Evolutionary conservation across 2,329 filamentous ascomycete species (phyloP).

Genomic region (Metarhizium robertsii): DNA sequence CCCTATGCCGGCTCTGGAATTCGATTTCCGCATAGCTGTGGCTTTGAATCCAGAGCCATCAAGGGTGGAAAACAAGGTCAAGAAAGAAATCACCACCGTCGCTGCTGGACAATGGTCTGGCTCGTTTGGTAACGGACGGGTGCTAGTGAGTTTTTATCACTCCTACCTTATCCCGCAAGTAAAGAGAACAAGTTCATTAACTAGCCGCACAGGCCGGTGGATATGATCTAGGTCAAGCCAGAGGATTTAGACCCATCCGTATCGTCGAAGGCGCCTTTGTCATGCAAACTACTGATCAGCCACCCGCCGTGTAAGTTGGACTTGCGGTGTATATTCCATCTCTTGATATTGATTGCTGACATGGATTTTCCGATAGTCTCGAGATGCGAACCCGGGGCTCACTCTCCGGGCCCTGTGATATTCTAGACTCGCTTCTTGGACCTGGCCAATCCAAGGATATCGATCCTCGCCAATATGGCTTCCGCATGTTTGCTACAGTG

Average conservation of each 20-base stretch:
- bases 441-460: slow-evolving; percentile 28
- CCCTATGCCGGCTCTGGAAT: slow-evolving; percentile 35
- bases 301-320: slow-evolving; percentile 31
- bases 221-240: slow-evolving; percentile 31
- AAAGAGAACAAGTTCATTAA: slow-evolving; percentile 9
- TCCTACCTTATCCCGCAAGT: background rate
- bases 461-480: slow-evolving; percentile 35
- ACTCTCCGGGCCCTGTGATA: slow-evolving; percentile 35
- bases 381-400: slow-evolving; percentile 39
- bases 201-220: slow-evolving; percentile 26
- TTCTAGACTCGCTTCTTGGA: slow-evolving; percentile 30
- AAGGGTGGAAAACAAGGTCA: slow-evolving; percentile 31
- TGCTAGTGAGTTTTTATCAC: slow-evolving; percentile 28
- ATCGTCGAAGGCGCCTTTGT: slow-evolving; percentile 41
- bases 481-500: slow-evolving; percentile 39
- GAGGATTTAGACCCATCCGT: slow-evolving; percentile 30
- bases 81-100: slow-evolving; percentile 41
- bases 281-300: slow-evolving; percentile 36
- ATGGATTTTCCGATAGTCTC: slow-evolving; percentile 15
- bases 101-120: slow-evolving; percentile 37
- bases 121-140: slow-evolving; percentile 37
- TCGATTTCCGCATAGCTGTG: slow-evolving; percentile 42
- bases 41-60: slow-evolving; percentile 33
- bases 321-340: background rate
- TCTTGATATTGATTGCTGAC: background rate